Base-by-base conservation (phyloP, 345 rosid genomes). In the Dimocarpus longan region DNA sequence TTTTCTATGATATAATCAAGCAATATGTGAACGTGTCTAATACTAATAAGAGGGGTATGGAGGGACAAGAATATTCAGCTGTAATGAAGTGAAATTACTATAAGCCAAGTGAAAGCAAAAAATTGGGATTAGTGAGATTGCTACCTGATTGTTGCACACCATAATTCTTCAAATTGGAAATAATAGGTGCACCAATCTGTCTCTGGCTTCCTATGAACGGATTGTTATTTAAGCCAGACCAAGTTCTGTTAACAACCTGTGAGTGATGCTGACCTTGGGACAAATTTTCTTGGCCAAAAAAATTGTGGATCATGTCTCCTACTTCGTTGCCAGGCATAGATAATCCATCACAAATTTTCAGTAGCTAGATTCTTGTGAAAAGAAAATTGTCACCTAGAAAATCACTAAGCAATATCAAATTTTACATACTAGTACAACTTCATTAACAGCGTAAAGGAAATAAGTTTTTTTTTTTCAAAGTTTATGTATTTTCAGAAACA, bases 301-400 rank as follows among this genome's bases (percentile, higher is more conserved):
- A 92, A 89, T 93, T 89, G 84, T 93, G 97, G 84, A 88, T 89
- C 89, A 91, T 91, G 84, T 95, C 98, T 82, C 94, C 97, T 86
- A 84, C 87, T 89, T 92, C 93, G 92, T 95, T 92, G 82, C 97
- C 98, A 92, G 98, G 93, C 98, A 95, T 93, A 86, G 97, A 89
- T 89, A 84, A 84, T 66, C 79, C 84, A 75, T 80, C 80, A 43
- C 78, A 77, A 79, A 32, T 76, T 73, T 78, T 78, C 82, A 81
- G 80, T 54, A 74, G 83, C 79, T 81, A 81, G 80, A 76, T 69
- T 84, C 73, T 76, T 71, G 78, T 40, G 69, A 11, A 28, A 68
- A 81, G 76, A 78, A 75, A 80, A 78, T 68, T 9, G 50, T 59
- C 52, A 78, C 86, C 88, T 80, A 67, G 60, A 82, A 76, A 46